A percentile compares a stretch with the other conserved stretches of the same genome.
phyloP scores from a whole-genome alignment of 148 eudicot species.

The Silene latifolia region DNA sequence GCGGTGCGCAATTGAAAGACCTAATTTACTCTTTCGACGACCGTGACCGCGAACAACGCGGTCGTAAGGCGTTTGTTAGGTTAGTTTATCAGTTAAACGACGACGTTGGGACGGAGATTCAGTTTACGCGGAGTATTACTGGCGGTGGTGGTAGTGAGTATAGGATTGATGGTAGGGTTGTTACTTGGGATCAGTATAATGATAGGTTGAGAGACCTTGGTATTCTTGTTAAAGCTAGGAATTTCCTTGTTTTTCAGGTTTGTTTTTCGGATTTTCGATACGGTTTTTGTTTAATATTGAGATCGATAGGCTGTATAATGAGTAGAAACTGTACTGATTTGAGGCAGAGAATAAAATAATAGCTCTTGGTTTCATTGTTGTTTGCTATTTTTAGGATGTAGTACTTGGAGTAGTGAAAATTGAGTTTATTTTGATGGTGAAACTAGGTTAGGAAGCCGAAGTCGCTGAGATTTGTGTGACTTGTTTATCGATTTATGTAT shows the following conservation, averaged over 20 bases:
- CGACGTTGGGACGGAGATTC: conserved; percentile 35
- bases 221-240: conserved; percentile 86
- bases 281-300: background rate
- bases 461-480: background rate
- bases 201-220: conserved; percentile 59
- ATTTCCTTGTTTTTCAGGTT: conserved; percentile 98
- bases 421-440: background rate
- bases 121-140: conserved; percentile 62
- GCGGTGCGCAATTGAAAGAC: conserved; percentile 86
- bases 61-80: conserved; percentile 65
- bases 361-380: background rate
- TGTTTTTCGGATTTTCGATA: background rate
- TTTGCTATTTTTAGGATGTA: background rate
- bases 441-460: background rate
- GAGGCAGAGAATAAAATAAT: background rate
- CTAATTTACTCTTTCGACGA: conserved; percentile 76
- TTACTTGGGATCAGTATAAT: conserved; percentile 83
- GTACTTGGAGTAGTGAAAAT: background rate
- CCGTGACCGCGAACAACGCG: conserved; percentile 66
- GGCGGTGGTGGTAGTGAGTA: conserved; percentile 91
- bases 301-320: background rate
- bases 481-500: background rate
- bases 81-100: conserved; percentile 52
- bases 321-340: background rate
- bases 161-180: conserved; percentile 61